Evolutionary conservation across 2,329 filamentous ascomycete species (phyloP).

Genomic region (Escovopsis sp.): DNA sequence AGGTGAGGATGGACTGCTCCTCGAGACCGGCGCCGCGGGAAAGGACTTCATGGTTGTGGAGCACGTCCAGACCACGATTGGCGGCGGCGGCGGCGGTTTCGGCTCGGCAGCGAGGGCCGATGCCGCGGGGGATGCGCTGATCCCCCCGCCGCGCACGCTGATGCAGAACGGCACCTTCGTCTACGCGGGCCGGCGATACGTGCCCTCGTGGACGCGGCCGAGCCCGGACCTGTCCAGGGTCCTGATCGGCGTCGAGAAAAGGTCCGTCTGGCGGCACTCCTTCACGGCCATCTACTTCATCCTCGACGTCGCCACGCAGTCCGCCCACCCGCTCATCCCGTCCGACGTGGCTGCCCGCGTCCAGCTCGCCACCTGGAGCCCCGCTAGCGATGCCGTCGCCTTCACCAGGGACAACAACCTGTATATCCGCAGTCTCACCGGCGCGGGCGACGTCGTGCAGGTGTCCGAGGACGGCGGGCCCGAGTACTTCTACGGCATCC

Average conservation of each 20-base stretch:
- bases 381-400: slow-evolving; percentile 70
- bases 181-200: slow-evolving; percentile 39
- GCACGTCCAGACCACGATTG: slow-evolving; percentile 49
- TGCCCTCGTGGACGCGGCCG: slow-evolving; percentile 51
- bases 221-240: slow-evolving; percentile 79
- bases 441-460: slow-evolving; percentile 42
- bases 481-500: slow-evolving; percentile 87
- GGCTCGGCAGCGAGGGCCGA: background rate
- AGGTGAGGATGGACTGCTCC: slow-evolving; percentile 70
- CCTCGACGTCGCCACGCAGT: slow-evolving; percentile 73
- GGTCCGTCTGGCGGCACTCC: slow-evolving; percentile 82
- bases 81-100: slow-evolving; percentile 2
- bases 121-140: slow-evolving; percentile 17
- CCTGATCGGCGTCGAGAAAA: slow-evolving; percentile 55
- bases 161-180: slow-evolving; percentile 56
- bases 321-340: slow-evolving; percentile 62
- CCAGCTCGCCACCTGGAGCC: slow-evolving; percentile 83
- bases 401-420: slow-evolving; percentile 87
- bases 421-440: slow-evolving; percentile 51
- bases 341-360: slow-evolving; percentile 48
- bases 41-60: slow-evolving; percentile 75
- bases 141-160: slow-evolving; percentile 47
- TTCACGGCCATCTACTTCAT: slow-evolving; percentile 81
- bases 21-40: slow-evolving; percentile 51
- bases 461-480: slow-evolving; percentile 79